Evolutionary conservation across 2,329 filamentous ascomycete species (phyloP), one percentile per base, ranked within the genome.

Genomic region (Aspergillus piperis): DNA sequence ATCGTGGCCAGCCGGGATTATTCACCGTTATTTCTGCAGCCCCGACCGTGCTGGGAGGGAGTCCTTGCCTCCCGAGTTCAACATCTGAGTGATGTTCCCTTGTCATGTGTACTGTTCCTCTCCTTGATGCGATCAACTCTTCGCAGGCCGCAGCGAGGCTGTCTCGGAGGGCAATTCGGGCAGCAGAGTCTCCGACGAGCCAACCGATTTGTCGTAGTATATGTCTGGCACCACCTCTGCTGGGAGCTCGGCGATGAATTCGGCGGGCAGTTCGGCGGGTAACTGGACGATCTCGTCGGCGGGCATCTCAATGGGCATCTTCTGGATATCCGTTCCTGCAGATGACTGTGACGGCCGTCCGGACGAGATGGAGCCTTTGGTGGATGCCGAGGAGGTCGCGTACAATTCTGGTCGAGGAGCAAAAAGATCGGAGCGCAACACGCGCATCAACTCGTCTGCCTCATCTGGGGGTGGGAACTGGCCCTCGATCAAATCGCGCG

Each of bases 401-500:
- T 13, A 44, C 41, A 44, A 44, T 5, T 44, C 41, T 13, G 41
- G 41, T 11, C 41, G 41, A 13, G 41, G 41, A 11, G 41, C 41
- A 4, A 44, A 44, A 10, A 44, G 41, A 23, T 91, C 84, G 44
- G 90, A 91, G 77, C 93, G 94, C 64, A 98, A 83, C 3, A 97
- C 85, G 64, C 83, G 84, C 85, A 96, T 89, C 52, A 99, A 84
- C 6, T 92, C 89, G 41, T 90, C 89, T 2, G 92, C 91, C 62
- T 90, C 88, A 0, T 88, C 86, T 1, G 94, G 93, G 0, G 92
- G 85, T 27, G 86, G 83, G 21, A 97, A 86, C 27, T 85, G 82
- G n/a, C 94, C 95, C 57, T 84, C 86, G 27, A 98, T 84, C 41
- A 98, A 84, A 73, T 96, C 88, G 61, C 83, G 80, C 17, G 93